These are phyloP conservation scores for Marasmius fiardii DNA, from an alignment of 1,284 basidiomycete species.

Conservation along the genomic window DNA sequence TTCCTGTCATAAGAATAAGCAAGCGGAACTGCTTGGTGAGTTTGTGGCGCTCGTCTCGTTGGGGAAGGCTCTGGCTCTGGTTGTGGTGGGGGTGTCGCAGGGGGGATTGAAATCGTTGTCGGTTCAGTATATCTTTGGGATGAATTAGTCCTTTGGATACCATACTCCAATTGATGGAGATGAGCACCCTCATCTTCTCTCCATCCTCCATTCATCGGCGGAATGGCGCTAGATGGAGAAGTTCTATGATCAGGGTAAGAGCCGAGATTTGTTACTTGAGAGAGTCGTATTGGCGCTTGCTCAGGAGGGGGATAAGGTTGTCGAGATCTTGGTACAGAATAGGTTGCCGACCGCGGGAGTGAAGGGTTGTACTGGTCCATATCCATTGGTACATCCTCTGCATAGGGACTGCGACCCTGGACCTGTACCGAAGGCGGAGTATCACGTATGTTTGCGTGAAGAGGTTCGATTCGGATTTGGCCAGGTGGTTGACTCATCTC, in stretches of 20 bases:
- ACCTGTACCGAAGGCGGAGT: not conserved
- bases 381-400: not conserved
- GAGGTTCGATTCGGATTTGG: not conserved
- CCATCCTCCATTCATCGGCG: not conserved
- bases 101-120: slow-evolving; percentile 1
- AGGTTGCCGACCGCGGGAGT: not conserved
- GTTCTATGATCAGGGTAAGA: not conserved
- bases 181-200: not conserved
- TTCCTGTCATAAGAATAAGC: slow-evolving; percentile 12
- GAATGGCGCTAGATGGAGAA: not conserved
- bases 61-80: not conserved
- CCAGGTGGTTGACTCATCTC: slow-evolving; percentile 10
- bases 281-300: not conserved
- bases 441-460: not conserved
- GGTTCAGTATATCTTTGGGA: slow-evolving; percentile 2
- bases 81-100: slow-evolving; percentile 1
- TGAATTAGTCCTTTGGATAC: not conserved
- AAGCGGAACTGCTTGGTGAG: slow-evolving; percentile 1
- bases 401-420: not conserved
- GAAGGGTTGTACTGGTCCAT: not conserved
- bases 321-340: not conserved
- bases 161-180: slow-evolving; percentile 1
- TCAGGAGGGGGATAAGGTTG: not conserved
- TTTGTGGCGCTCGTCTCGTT: not conserved
- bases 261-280: not conserved